Evolutionary conservation across 2,329 filamentous ascomycete genomes (phyloP).

Genomic region (Penicillium paneum): DNA sequence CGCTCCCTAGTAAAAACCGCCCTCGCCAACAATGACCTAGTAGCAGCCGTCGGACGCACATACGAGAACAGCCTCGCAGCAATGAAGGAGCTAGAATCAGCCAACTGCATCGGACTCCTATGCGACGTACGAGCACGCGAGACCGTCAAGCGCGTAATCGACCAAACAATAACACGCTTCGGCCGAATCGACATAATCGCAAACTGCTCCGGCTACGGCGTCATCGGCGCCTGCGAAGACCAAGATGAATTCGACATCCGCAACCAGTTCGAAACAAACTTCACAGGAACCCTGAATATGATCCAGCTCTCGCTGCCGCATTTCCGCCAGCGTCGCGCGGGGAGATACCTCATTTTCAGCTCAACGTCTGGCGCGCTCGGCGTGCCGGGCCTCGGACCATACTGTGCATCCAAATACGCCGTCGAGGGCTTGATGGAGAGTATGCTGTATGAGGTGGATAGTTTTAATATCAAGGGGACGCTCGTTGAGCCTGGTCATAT

Average conservation of each 20-base stretch:
- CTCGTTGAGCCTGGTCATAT: conserved; percentile 89
- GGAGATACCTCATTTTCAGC: conserved; percentile 91
- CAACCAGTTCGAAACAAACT: conserved; percentile 97
- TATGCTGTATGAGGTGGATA: conserved; percentile 92
- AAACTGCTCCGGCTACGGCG: conserved; percentile 92
- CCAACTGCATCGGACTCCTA: conserved; percentile 67
- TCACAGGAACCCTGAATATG: conserved; percentile 92
- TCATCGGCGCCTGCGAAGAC: conserved; percentile 93
- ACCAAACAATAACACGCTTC: conserved; percentile 69
- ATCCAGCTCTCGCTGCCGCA: conserved; percentile 84
- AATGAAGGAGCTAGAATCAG: conserved; percentile 68
- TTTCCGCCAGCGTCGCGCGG: conserved; percentile 71
- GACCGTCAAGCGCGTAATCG: conserved; percentile 70
- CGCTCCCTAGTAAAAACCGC: conserved; percentile 82
- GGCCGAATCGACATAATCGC: conserved; percentile 82
- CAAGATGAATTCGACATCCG: conserved; percentile 93
- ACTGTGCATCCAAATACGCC: conserved; percentile 96
- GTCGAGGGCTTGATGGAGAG: conserved; percentile 94
- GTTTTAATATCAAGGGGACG: conserved; percentile 89
- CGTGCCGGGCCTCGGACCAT: conserved; percentile 86
- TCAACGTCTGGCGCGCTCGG: conserved; percentile 89
- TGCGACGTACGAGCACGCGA: conserved; percentile 84
- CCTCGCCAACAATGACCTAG: conserved; percentile 74
- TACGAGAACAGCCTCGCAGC: conserved; percentile 70
- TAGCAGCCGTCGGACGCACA: conserved; percentile 79